Evolutionary conservation across 495 filamentous ascomycete genomes (phyloP).

Genomic region (Aspergillus haitiensis): DNA sequence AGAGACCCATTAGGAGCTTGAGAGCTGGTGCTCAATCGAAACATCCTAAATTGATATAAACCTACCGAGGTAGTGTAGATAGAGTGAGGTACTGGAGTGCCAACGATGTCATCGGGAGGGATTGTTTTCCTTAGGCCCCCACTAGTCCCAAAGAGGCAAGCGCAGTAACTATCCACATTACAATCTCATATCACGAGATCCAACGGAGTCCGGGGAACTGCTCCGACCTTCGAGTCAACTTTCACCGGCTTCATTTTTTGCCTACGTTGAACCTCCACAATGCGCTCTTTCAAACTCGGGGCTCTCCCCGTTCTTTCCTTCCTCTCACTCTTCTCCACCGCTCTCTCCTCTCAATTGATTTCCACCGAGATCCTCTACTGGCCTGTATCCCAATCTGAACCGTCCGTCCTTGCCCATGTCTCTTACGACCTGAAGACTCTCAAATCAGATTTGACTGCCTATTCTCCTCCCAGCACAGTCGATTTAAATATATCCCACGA

Average conservation of each 20-base stretch:
- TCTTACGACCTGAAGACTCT: constrained; percentile 39
- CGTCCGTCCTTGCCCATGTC: constrained; percentile 43
- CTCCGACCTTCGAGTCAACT: too few species aligned
- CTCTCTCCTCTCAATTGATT: constrained; percentile 23
- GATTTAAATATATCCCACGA: constrained; percentile 12
- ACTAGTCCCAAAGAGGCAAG: constrained; percentile 9
- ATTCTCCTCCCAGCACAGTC: constrained; percentile 30
- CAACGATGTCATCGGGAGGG: too few species aligned
- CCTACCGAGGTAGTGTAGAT: not conserved
- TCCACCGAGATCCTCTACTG: constrained; percentile 45
- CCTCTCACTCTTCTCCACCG: constrained; percentile 20
- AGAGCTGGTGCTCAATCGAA: too few species aligned
- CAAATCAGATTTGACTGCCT: constrained; percentile 37
- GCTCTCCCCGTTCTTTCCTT: constrained; percentile 24
- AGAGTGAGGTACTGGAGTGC: not conserved
- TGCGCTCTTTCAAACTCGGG: constrained; percentile 26
- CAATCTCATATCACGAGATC: not conserved
- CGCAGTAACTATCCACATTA: not conserved
- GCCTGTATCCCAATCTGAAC: constrained; percentile 37
- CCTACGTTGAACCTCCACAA: constrained; percentile 12
- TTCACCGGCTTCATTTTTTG: too few species aligned
- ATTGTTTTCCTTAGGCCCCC: not conserved
- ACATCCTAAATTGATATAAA: too few species aligned
- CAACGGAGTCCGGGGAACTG: too few species aligned
- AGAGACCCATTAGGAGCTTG: too few species aligned